phyloP scores from a whole-genome alignment of 2,329 filamentous ascomycete genomes.

The Bimuria novae-zelandiae region DNA sequence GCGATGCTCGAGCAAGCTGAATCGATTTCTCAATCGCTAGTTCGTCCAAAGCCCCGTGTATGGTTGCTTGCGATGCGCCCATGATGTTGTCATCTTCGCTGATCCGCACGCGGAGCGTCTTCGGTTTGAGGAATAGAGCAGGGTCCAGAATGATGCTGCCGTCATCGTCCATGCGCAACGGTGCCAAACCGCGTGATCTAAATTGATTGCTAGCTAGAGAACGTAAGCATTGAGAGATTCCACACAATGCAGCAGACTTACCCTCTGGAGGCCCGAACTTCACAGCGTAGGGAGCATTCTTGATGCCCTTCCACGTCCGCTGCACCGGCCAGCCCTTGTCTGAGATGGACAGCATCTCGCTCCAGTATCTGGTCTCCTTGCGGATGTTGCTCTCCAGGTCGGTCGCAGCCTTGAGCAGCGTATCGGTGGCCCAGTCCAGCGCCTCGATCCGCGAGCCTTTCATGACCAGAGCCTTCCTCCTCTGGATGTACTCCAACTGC shows the following conservation, averaged over 20 bases:
- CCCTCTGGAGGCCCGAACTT: constrained; percentile 87
- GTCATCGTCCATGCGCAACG: constrained; percentile 73
- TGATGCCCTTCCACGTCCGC: constrained; percentile 48
- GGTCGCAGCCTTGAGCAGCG: constrained; percentile 71
- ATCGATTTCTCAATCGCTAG: constrained; percentile 70
- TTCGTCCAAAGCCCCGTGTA: constrained; percentile 46
- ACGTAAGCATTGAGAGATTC: too few relatives aligned
- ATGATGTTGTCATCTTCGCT: constrained; percentile 61
- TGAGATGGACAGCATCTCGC: constrained; percentile 78
- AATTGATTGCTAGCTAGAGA: constrained; percentile 58
- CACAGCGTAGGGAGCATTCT: constrained; percentile 79
- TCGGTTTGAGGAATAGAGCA: constrained; percentile 60
- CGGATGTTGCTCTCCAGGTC: constrained; percentile 77
- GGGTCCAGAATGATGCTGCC: constrained; percentile 77
- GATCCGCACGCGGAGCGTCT: constrained; percentile 70
- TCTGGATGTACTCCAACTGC: constrained; percentile 15
- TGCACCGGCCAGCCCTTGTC: constrained; percentile 81
- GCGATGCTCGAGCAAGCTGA: constrained; percentile 74
- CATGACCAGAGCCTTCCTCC: constrained; percentile 56
- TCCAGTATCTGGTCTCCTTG: constrained; percentile 86
- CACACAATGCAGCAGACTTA: too few relatives aligned
- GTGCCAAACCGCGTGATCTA: constrained; percentile 75
- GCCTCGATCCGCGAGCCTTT: constrained; percentile 79
- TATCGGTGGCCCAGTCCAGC: constrained; percentile 74
- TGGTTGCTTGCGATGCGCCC: constrained; percentile 56